These are phyloP conservation scores for Articulospora tetracladia DNA, from an alignment of 495 filamentous ascomycete species.

Conservation along the genomic window DNA sequence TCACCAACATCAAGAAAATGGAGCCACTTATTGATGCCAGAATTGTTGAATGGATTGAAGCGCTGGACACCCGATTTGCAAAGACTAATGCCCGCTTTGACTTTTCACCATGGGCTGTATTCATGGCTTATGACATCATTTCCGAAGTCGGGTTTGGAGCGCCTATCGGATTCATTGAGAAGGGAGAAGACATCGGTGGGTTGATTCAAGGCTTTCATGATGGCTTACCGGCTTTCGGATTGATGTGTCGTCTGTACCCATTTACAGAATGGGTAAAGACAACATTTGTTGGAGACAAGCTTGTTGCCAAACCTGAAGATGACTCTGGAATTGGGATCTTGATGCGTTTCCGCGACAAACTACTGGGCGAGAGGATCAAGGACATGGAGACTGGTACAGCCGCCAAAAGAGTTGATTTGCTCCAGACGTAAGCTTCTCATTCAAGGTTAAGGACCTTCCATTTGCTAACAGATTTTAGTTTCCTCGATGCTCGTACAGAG, in stretches of 20 bases:
- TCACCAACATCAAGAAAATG: not conserved
- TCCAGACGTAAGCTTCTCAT: slow-evolving; percentile 32
- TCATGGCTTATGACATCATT: not conserved
- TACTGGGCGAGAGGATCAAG: slow-evolving; percentile 29
- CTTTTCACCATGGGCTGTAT: not conserved
- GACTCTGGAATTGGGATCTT: slow-evolving; percentile 46
- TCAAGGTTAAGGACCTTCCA: slow-evolving; percentile 25
- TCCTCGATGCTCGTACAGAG: slow-evolving; percentile 41
- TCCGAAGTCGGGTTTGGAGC: not conserved
- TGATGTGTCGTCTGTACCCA: not conserved
- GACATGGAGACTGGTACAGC: slow-evolving; percentile 28
- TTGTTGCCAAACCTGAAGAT: slow-evolving; percentile 51
- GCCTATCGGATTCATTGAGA: not conserved
- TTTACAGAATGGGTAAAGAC: slow-evolving; percentile 1
- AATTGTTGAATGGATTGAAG: not conserved
- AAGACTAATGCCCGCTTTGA: slow-evolving; percentile 28
- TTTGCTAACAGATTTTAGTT: slow-evolving; percentile 24
- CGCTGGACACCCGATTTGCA: not conserved
- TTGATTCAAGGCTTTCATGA: not conserved
- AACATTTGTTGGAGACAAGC: slow-evolving; percentile 25
- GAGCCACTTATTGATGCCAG: not conserved
- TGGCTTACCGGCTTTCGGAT: not conserved
- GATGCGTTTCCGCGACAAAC: slow-evolving; percentile 44
- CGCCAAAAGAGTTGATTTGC: slow-evolving; percentile 29
- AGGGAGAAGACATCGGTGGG: not conserved